Base-by-base conservation (phyloP, 345 rosid species). In the Garcia nutans region DNA sequence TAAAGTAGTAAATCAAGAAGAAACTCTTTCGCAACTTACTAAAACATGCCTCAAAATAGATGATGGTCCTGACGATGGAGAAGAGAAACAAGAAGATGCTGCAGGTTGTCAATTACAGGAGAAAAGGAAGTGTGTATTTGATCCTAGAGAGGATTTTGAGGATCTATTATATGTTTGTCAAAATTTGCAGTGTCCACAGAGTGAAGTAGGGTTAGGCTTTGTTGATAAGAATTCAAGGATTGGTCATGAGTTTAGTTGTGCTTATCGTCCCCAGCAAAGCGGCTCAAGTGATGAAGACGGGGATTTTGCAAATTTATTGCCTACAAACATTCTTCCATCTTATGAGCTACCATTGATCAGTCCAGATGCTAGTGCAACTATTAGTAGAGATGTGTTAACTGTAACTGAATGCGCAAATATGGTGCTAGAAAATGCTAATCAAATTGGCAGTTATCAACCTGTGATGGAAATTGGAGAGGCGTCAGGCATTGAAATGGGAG, bases 1-100 rank as follows among this genome's bases (percentile, higher is more conserved):
- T 62, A 82, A 74, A 76, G 87, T 89, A 19, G 74, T 91, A 45
- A 80, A 83, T 28, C 91, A 85, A 72, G 98, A 90, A 79, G 91
- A 91, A 77, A 76, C 82, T 8, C 83, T 79, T 10, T 10, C 67
- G 13, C 72, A 74, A 1, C 82, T 80, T 3, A 69, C 83, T 0
- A 11, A 83, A 22, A 74, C 73, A 20, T 79, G 84, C 79, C 87
- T 87, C 56, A 76, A 37, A 64, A 86, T 88, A 0, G 41, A 37
- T 37, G 37, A 33, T 33, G 37, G 37, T 28, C 31, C 1, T 64
- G 85, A 78, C 22, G 69, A 64, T 33, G 55, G 63, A 44, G 52
- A 70, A 58, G 72, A 75, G 52, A 68, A 71, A 42, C 63, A 57
- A 23, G 71, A 57, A 22, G 47, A 68, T 22, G 76, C 54, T 65